Conservation (phyloP, 1,139 yeast genomes). For the Yamadazyma kanchanaburiensis region DNA sequence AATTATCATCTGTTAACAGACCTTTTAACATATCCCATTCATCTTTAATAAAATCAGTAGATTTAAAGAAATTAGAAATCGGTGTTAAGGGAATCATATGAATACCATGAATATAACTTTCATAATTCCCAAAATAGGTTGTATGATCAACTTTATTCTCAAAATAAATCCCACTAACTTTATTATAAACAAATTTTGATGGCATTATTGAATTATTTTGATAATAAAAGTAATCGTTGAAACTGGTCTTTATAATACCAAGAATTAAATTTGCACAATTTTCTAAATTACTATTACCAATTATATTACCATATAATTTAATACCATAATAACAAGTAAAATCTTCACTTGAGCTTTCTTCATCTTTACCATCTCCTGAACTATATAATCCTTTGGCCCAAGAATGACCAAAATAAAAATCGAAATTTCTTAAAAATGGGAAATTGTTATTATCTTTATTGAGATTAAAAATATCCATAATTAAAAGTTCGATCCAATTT, state of each 20-base stretch:
- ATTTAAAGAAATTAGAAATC: conserved; percentile 74
- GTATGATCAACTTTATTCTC: conserved; percentile 87
- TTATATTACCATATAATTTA: conserved; percentile 67
- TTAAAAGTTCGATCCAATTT: conserved; percentile 60
- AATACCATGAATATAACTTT: conserved; percentile 88
- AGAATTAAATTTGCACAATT: conserved; percentile 67
- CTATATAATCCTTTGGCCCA: conserved; percentile 73
- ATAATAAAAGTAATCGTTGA: conserved; percentile 55
- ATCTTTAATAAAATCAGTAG: conserved; percentile 62
- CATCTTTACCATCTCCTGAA: conserved; percentile 67
- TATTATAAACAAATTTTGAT: conserved; percentile 46
- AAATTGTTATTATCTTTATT: conserved; percentile 50
- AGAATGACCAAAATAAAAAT: conserved; percentile 72
- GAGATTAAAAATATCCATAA: conserved; percentile 72
- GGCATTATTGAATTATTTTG: conserved; percentile 55
- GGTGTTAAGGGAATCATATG: conserved; percentile 92
- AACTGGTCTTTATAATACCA: conserved; percentile 51
- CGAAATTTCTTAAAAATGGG: conserved; percentile 68
- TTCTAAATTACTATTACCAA: conserved; percentile 61
- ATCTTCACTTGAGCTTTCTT: conserved; percentile 73
- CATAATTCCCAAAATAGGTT: conserved; percentile 70
- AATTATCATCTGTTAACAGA: conserved; percentile 14
- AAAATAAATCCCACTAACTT: conserved; percentile 65
- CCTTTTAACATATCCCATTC: conserved; percentile 65
- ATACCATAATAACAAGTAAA: conserved; percentile 70